phyloP scores from a whole-genome alignment of 768 basidiomycete genomes.

The Saitozyma podzolica region DNA sequence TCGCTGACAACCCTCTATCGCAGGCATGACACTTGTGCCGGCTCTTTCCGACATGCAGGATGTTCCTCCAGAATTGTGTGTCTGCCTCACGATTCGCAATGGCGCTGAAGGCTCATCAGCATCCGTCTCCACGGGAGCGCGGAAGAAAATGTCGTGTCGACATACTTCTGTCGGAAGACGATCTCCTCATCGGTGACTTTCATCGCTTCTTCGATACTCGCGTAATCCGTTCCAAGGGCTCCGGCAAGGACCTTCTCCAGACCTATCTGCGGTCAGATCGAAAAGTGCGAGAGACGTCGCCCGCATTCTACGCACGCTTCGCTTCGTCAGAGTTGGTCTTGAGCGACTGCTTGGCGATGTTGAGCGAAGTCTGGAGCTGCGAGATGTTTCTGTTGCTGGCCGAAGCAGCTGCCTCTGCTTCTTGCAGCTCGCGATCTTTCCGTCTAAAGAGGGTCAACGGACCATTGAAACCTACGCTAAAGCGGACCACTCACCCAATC shows the following conservation, averaged over 20 bases:
- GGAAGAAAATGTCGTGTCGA: background rate
- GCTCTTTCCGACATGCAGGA: constrained; percentile 52
- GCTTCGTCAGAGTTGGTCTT: constrained; percentile 66
- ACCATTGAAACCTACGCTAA: too few species aligned
- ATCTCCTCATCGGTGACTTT: constrained; percentile 45
- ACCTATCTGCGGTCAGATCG: constrained; percentile 48
- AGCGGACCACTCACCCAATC: constrained; percentile 57
- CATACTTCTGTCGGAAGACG: constrained; percentile 33
- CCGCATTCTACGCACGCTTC: constrained; percentile 57
- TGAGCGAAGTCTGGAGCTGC: constrained; percentile 64
- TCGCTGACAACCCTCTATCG: constrained; percentile 62
- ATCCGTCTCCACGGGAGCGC: background rate
- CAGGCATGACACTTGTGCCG: constrained; percentile 76
- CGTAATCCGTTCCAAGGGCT: constrained; percentile 31
- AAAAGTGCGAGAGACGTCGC: background rate
- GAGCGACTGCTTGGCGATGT: constrained; percentile 63
- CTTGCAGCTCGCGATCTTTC: constrained; percentile 65
- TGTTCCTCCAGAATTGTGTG: constrained; percentile 23
- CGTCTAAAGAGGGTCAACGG: constrained; percentile 56
- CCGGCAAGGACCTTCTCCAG: constrained; percentile 60
- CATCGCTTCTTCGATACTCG: constrained; percentile 48
- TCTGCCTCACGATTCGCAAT: constrained; percentile 17
- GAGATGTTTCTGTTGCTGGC: constrained; percentile 63
- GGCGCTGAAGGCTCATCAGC: constrained; percentile 13
- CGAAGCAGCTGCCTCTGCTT: constrained; percentile 56